Base-by-base conservation (phyloP, 139 green algal species). In the Nannochloris sp. region DNA sequence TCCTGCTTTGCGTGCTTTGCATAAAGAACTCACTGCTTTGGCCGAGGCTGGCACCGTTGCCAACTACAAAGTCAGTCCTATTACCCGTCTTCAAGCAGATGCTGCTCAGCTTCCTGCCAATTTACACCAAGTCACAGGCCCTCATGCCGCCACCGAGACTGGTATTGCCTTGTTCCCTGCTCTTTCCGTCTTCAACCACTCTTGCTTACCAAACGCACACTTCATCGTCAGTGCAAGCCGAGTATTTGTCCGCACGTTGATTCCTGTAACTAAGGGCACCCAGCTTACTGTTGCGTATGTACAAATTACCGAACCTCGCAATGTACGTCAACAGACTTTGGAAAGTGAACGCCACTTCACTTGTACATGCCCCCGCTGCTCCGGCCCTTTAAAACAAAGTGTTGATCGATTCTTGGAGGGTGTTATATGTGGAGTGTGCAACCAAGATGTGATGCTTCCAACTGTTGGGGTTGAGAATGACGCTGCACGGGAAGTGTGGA, bases 371-470 rank as follows among this genome's bases (percentile, higher is more conserved):
- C 24, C 35, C 32, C 27, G 68, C 15, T 75, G 68, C 34, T 19
- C 34, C 8, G 44, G 44, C 32, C 68, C 68, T 31, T 36, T 71
- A 32, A 27, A 55, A 31, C 34, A 46, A n/a, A 59, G 47, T 10
- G 54, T 35, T 19, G 68, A 75, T 56, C 60, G 68, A 42, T 56
- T 65, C n/a, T 35, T 75, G 39, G 68, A 71, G 31, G 64, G 68
- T 19, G 60, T 75, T 53, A 47, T 64, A 35, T 75, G 68, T 60
- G 27, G 56, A 34, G 14, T 44, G 8, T 75, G 68, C 38, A 30
- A 30, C 25, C 25, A 29, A 8, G 68, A 75, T 32, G 68, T 75
- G 37, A 35, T 68, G 25, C 27, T 75, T 15, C 45, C 51, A 15
- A 29, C 59, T 12, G 8, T 23, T 24, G 59, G 34, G n/a, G 23